phyloP scores from a whole-genome alignment of 495 filamentous ascomycete species.

The Hypoxylon subgilvum region DNA sequence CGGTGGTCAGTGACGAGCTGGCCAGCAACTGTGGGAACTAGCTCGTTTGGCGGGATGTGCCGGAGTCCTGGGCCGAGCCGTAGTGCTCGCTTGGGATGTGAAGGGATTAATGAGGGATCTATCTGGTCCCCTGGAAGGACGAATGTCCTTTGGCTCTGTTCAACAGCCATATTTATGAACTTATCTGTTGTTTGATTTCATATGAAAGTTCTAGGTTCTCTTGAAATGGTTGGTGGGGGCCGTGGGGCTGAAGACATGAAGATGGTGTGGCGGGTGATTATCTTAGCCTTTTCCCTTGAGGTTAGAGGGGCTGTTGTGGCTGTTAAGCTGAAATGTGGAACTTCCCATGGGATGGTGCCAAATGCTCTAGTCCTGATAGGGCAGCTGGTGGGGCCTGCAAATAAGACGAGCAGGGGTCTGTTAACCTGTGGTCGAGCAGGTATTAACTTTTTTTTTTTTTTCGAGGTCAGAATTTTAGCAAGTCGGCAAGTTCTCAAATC shows the following conservation, averaged over 20 bases:
- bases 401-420: too few relatives aligned
- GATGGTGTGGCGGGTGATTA: too few relatives aligned
- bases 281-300: conserved; percentile 4
- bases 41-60: conserved; percentile 70
- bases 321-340: too few relatives aligned
- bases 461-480: conserved; percentile 30
- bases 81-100: conserved; percentile 69
- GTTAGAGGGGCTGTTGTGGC: background rate
- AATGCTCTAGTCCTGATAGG: too few relatives aligned
- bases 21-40: conserved; percentile 80
- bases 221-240: conserved; percentile 22
- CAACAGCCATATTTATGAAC: conserved; percentile 58
- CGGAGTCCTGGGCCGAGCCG: conserved; percentile 85
- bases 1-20: conserved; percentile 73
- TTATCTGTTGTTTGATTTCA: conserved; percentile 19
- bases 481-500: conserved; percentile 8
- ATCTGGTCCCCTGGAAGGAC: conserved; percentile 83
- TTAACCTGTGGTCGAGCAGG: too few relatives aligned
- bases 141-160: conserved; percentile 52
- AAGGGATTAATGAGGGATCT: conserved; percentile 66
- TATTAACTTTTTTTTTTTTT: conserved; percentile 29
- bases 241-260: conserved; percentile 10
- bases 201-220: conserved; percentile 3
- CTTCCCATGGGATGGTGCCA: too few relatives aligned
- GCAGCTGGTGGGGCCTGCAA: too few relatives aligned